Evolutionary conservation across 805 yeast genomes (phyloP), one percentile per base, ranked within the genome.

Genomic region (Yamadazyma kitorensis): DNA sequence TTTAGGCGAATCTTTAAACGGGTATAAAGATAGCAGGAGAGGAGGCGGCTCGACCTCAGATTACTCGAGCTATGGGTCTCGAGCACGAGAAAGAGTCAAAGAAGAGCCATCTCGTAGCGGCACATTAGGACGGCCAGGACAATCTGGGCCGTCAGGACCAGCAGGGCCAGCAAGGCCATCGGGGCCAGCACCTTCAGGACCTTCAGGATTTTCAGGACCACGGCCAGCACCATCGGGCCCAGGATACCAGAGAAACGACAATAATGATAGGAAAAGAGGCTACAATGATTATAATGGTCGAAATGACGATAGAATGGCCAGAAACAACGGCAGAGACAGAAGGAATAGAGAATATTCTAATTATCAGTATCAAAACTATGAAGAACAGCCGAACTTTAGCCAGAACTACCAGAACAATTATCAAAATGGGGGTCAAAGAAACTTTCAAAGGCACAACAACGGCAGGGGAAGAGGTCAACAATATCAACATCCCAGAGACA

Each of bases 211-310:
- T 7, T 20, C 7, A 20, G 9, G 10, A 10, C 7, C 22, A n/a
- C n/a, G n/a, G n/a, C n/a, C n/a, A n/a, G n/a, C n/a, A n/a, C n/a
- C n/a, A n/a, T n/a, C n/a, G n/a, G n/a, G n/a, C n/a, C n/a, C n/a
- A n/a, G n/a, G n/a, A n/a, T n/a, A n/a, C 22, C 10, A 10, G 15
- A 14, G 18, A 12, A 15, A 25, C 28, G 18, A 15, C 18, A 33
- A 35, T 17, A 20, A 40, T 31, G 35, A 37, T 13, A 36, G 47
- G 33, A 34, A 40, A 13, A 10, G 53, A 11, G 38, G 31, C 22
- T 40, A 43, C 26, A 43, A 31, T n/a, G 39, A 42, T n/a, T 43
- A 42, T 20, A 24, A 24, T 31, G 27, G 25, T 31, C 25, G 7
- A 27, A 7, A 19, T 14, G 14, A 29, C 12, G 14, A 19, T 29